phyloP scores from a whole-genome alignment of 129 eudicot species.

The Artemisia tridentata region DNA sequence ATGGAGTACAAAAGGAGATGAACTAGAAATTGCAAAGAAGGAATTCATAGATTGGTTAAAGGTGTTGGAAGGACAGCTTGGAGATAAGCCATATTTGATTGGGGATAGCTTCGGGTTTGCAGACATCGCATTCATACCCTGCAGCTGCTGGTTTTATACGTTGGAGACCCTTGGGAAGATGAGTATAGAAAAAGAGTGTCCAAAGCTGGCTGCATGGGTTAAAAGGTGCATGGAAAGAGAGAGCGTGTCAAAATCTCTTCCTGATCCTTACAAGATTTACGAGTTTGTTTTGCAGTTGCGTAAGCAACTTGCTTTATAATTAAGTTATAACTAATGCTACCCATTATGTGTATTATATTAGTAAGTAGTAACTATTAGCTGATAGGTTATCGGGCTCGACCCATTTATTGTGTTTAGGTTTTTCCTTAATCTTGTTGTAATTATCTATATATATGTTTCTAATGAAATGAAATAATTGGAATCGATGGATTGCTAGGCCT shows the following conservation, averaged over 20 bases:
- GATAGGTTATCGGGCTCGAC: too few relatives aligned
- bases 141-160: conserved; percentile 17
- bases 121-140: conserved; percentile 22
- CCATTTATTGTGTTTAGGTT: too few relatives aligned
- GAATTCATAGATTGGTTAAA: conserved; percentile 26
- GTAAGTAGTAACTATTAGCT: too few relatives aligned
- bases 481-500: too few relatives aligned
- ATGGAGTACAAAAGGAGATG: conserved; percentile 19
- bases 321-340: too few relatives aligned
- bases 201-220: conserved; percentile 27
- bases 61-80: conserved; percentile 26
- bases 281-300: not conserved
- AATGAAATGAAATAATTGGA: too few relatives aligned
- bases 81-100: conserved; percentile 23
- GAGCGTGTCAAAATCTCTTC: conserved; percentile 21
- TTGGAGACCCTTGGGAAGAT: conserved; percentile 17
- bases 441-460: too few relatives aligned
- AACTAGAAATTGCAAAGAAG: conserved; percentile 11
- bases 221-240: conserved; percentile 33
- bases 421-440: too few relatives aligned
- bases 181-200: conserved; percentile 24
- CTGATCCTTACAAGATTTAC: conserved; percentile 19
- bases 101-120: conserved; percentile 33
- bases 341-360: too few relatives aligned
- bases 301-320: not conserved